A percentile compares a stretch with the other conserved stretches of the same genome.
phyloP scores from a whole-genome alignment of 208 protist species.

The Wallacemonas sp. region DNA sequence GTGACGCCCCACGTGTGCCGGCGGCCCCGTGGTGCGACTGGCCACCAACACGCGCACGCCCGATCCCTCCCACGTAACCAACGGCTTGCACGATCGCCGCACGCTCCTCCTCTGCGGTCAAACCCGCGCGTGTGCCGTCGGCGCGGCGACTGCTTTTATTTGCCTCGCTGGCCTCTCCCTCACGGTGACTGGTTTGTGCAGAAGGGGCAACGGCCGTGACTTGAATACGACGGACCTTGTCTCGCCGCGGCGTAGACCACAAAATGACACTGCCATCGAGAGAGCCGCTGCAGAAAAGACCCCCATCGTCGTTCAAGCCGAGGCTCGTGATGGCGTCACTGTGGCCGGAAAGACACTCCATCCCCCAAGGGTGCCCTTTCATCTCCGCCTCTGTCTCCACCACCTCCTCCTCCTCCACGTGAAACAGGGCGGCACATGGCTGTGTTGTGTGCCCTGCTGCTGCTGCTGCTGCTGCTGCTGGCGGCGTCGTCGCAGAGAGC shows the following conservation, averaged over 20 bases:
- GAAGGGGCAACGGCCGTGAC: background rate
- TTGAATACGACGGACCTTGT: slow-evolving; percentile 53
- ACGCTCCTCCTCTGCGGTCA: background rate
- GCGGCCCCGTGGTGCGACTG: no score
- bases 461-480: no score
- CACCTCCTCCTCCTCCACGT: no score
- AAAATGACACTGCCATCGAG: slow-evolving; percentile 55
- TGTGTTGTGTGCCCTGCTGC: no score
- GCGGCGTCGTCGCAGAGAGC: no score
- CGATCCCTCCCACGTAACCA: no score
- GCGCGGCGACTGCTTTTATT: background rate
- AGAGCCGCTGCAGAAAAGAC: slow-evolving; percentile 43
- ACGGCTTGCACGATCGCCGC: background rate
- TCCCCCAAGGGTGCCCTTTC: background rate
- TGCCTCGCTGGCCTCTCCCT: background rate
- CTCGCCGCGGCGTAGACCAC: slow-evolving; percentile 39
- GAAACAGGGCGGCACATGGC: no score
- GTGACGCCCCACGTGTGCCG: background rate
- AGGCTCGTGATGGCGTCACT: slow-evolving; percentile 46
- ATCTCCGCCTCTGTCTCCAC: no score
- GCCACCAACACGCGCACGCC: no score
- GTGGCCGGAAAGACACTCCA: slow-evolving; percentile 36
- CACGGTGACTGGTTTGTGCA: background rate
- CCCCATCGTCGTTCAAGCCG: slow-evolving; percentile 55
- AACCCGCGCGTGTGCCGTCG: no score